A percentile compares a stretch with the other conserved stretches of the same genome.
Evolutionary conservation across 805 yeast species (phyloP).

Genomic region (Phaffomyces antillensis): DNA sequence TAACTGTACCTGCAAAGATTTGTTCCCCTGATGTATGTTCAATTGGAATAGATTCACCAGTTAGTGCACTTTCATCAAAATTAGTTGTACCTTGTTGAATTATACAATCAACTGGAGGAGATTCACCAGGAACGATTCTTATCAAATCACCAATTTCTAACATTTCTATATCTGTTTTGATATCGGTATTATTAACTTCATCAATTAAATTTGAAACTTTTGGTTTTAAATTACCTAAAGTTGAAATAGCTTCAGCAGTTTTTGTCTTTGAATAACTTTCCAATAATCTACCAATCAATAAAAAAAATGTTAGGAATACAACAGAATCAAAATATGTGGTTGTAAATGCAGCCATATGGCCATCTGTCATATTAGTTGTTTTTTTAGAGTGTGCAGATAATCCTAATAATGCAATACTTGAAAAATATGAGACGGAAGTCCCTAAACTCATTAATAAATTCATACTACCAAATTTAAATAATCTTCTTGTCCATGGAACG

Average conservation of each 20-base stretch:
- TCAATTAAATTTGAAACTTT: conserved; percentile 39
- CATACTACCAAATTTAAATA: conserved; percentile 74
- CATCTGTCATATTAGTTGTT: background rate
- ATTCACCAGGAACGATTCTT: conserved; percentile 44
- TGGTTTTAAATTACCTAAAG: conserved; percentile 45
- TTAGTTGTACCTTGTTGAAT: conserved; percentile 39
- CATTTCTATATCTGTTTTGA: conserved; percentile 32
- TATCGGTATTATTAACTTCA: conserved; percentile 22
- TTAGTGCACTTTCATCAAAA: conserved; percentile 56
- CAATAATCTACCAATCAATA: conserved; percentile 61
- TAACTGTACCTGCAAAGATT: conserved; percentile 66
- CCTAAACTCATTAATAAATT: conserved; percentile 66
- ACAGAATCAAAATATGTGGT: conserved; percentile 77
- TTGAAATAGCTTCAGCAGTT: conserved; percentile 58
- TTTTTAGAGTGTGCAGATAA: conserved; percentile 31
- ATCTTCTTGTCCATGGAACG: conserved; percentile 46
- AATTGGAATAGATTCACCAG: conserved; percentile 59
- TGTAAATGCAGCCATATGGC: conserved; percentile 33
- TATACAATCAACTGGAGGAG: conserved; percentile 54
- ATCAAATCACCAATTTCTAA: conserved; percentile 48
- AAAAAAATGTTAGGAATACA: conserved; percentile 64
- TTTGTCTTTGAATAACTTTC: conserved; percentile 61
- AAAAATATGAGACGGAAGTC: conserved; percentile 63
- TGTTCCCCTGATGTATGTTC: conserved; percentile 54
- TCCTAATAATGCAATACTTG: conserved; percentile 52